Conservation (phyloP, 306 rosid species). For the Vachellia pachyceras region DNA sequence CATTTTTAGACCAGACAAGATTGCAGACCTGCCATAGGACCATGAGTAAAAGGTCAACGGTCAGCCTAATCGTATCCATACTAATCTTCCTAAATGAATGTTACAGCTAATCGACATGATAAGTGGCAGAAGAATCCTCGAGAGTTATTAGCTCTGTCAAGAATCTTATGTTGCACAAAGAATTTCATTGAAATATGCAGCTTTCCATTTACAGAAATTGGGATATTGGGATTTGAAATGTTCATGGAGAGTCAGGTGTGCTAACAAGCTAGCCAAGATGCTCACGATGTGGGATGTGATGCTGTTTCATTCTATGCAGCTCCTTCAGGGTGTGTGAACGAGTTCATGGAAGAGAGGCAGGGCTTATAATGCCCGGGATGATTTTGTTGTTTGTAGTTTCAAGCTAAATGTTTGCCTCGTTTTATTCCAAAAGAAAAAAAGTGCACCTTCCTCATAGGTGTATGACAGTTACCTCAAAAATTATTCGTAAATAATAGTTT, state of each 20-base stretch:
- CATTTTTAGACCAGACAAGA: slow-evolving; percentile 99
- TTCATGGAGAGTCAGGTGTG: background rate
- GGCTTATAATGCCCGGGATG: background rate
- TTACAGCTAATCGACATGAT: background rate
- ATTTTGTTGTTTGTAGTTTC: background rate
- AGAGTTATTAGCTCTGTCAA: background rate
- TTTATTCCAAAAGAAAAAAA: background rate
- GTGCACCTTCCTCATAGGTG: background rate
- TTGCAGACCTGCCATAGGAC: slow-evolving; percentile 86
- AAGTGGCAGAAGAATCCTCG: background rate
- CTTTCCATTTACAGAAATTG: background rate
- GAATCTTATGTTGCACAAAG: background rate
- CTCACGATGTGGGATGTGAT: background rate
- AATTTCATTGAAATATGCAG: background rate
- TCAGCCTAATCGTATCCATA: slow-evolving; percentile 24
- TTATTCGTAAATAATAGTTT: background rate
- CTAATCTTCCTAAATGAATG: slow-evolving; percentile 23
- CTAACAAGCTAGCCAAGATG: background rate
- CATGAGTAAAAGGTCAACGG: slow-evolving; percentile 38
- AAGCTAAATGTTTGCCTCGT: background rate
- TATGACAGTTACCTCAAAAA: background rate
- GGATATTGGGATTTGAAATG: background rate
- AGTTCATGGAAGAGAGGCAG: background rate
- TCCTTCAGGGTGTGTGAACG: background rate
- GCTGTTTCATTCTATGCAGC: background rate